phyloP scores from a whole-genome alignment of 495 filamentous ascomycete species.

The Aspergillus bridgeri region DNA sequence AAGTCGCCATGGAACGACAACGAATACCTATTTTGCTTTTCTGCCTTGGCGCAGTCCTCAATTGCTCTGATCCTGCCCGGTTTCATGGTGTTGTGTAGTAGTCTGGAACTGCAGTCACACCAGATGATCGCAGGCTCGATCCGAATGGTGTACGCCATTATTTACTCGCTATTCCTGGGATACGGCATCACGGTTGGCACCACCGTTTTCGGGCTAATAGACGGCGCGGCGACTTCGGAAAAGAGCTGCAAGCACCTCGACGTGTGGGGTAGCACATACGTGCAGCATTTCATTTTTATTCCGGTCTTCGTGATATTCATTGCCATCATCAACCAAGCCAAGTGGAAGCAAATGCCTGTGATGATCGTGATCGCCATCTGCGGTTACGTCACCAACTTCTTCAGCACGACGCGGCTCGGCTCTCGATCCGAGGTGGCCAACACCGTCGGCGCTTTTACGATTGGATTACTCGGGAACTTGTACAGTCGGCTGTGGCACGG shows the following conservation, averaged over 20 bases:
- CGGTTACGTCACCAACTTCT: slow-evolving; percentile 83
- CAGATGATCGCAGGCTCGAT: slow-evolving; percentile 88
- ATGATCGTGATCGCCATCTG: slow-evolving; percentile 80
- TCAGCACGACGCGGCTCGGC: slow-evolving; percentile 64
- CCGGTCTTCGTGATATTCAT: slow-evolving; percentile 75
- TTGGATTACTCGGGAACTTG: slow-evolving; percentile 82
- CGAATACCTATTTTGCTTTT: slow-evolving; percentile 76
- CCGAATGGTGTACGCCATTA: slow-evolving; percentile 92
- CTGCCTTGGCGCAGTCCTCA: slow-evolving; percentile 81
- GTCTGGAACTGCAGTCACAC: slow-evolving; percentile 82
- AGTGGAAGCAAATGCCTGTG: slow-evolving; percentile 82
- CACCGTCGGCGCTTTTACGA: slow-evolving; percentile 80
- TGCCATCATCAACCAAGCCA: slow-evolving; percentile 83
- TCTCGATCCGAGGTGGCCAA: slow-evolving; percentile 78
- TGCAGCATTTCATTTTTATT: slow-evolving; percentile 60
- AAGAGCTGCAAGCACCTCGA: slow-evolving; percentile 63
- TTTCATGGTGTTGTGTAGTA: slow-evolving; percentile 76
- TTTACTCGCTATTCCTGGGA: slow-evolving; percentile 91
- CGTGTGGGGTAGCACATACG: slow-evolving; percentile 34
- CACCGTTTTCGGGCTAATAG: slow-evolving; percentile 81
- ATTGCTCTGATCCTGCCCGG: slow-evolving; percentile 92
- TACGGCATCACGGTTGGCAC: slow-evolving; percentile 95
- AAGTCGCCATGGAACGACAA: slow-evolving; percentile 41
- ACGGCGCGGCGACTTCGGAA: slow-evolving; percentile 65
- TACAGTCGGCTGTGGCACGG: slow-evolving; percentile 81